These are phyloP conservation scores for Cyanidioschyzon merolae DNA, from an alignment of 23 red algal genomes.

Conservation along the genomic window DNA sequence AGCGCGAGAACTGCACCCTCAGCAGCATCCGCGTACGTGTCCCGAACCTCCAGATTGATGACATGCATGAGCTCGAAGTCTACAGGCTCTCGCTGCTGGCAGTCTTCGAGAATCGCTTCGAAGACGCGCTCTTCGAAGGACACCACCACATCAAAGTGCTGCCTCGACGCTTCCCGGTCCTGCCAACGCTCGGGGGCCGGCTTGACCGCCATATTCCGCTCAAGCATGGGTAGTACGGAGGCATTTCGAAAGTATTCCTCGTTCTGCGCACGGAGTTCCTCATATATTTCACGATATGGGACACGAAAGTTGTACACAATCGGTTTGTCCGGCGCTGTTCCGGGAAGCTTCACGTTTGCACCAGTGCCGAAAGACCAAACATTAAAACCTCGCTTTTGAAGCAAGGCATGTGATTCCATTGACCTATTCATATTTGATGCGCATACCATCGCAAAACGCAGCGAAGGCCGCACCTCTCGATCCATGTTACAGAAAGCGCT, in stretches of 20 bases:
- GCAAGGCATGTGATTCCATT: slow-evolving; percentile 64
- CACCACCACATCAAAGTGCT: slow-evolving; percentile 56
- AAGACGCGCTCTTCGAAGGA: slow-evolving; percentile 78
- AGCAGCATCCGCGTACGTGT: slow-evolving; percentile 59
- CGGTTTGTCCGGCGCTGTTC: slow-evolving; percentile 37
- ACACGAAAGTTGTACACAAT: slow-evolving; percentile 54
- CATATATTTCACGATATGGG: slow-evolving; percentile 63
- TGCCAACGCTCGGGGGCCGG: slow-evolving; percentile 61
- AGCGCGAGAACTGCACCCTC: slow-evolving; percentile 39
- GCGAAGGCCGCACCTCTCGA: not conserved
- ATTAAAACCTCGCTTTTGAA: slow-evolving; percentile 43
- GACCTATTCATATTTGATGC: slow-evolving; percentile 72
- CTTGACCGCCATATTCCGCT: slow-evolving; percentile 61
- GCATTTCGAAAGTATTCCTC: slow-evolving; percentile 38
- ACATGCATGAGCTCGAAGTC: slow-evolving; percentile 44
- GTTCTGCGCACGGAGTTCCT: slow-evolving; percentile 36
- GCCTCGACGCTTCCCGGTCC: slow-evolving; percentile 22
- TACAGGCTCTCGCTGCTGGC: slow-evolving; percentile 33
- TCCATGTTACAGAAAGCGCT: not conserved
- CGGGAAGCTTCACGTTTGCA: slow-evolving; percentile 56
- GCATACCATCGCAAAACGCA: slow-evolving; percentile 53
- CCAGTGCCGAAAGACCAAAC: slow-evolving; percentile 73
- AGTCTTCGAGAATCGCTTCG: slow-evolving; percentile 61
- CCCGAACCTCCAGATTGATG: slow-evolving; percentile 62
- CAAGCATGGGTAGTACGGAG: slow-evolving; percentile 65